Evolutionary conservation across 1,284 basidiomycete genomes (phyloP), one percentile per base, ranked within the genome.

Genomic region (Trichosporon sp.): DNA sequence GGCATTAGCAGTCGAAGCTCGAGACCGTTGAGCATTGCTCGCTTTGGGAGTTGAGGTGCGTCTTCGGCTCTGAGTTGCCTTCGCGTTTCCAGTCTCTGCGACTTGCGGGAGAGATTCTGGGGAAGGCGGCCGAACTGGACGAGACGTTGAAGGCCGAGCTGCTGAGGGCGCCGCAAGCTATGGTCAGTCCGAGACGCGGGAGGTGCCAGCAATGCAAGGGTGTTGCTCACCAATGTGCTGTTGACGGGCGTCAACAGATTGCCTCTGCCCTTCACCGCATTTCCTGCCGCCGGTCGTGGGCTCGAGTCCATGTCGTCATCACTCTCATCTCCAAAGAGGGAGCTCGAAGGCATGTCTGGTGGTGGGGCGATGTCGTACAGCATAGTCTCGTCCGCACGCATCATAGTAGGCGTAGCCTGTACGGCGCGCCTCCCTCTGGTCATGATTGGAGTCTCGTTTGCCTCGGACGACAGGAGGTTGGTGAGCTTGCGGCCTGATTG

Each of bases 181-280:
- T 2, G 7, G 49, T 54, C 27, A 27, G 25, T 31, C 16, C 16
- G 2, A 21, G 19, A 10, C 8, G 16, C 11, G 8, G n/a, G 5
- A 9, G 25, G 1, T 4, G 14, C 8, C 25, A 25, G 46, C 10
- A 9, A 8, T 4, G 6, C 27, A 4, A 3, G 25, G 2, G 2
- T 27, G 21, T n/a, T 4, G 62, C 71, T 67, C 33, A 73, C 74
- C 14, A 61, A 68, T 61, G 74, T 71, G 62, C 71, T 73, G 33
- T 66, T 60, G 7, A 64, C 72, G 1, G 75, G 75, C 7, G 75
- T 77, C 69, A 77, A 69, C 63, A 75, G 40, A 1, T 70, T 59
- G 1, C 73, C 72, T 23, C 56, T 56, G 6, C 65, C 63, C 13
- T 36, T 36, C 4, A 66, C 60, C 25, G 46, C 61, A 1, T 37